Conservation (phyloP, 352 stramenopile genomes). For the Phytopythium oedochilum region DNA sequence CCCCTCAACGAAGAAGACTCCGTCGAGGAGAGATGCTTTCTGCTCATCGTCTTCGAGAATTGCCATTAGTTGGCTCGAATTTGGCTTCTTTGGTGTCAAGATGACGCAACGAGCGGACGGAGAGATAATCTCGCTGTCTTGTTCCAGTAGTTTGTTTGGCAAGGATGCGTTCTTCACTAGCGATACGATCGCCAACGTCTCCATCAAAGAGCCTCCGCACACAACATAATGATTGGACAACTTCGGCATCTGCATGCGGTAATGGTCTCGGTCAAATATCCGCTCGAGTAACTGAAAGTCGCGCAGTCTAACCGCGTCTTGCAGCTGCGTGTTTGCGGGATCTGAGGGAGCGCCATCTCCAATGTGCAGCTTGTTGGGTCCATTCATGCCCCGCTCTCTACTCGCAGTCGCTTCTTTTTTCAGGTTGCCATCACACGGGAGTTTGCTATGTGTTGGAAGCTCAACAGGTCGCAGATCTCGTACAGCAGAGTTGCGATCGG, state of each 20-base stretch:
- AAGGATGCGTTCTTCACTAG: background rate
- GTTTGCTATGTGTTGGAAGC: no score
- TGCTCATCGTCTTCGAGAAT: constrained; percentile 2
- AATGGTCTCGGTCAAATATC: background rate
- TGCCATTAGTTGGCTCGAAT: constrained; percentile 15
- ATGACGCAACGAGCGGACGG: constrained; percentile 7
- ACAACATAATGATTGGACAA: constrained; percentile 29
- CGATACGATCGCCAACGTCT: background rate
- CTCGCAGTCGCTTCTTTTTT: no score
- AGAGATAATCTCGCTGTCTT: background rate
- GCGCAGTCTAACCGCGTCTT: background rate
- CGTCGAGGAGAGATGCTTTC: constrained; percentile 24
- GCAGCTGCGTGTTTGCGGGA: no score
- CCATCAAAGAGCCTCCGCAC: constrained; percentile 1
- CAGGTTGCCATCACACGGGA: no score
- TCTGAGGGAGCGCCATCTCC: no score
- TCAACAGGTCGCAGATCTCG: no score
- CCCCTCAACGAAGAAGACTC: constrained; percentile 27
- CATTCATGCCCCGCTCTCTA: no score
- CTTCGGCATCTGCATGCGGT: background rate
- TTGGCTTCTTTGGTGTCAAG: constrained; percentile 18
- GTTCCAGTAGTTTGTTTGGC: background rate
- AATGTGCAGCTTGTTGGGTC: no score
- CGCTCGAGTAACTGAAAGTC: background rate
- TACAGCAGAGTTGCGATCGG: constrained; percentile 14